These are phyloP conservation scores for Phytophthora pini DNA, from an alignment of 352 stramenopile genomes.

Conservation along the genomic window DNA sequence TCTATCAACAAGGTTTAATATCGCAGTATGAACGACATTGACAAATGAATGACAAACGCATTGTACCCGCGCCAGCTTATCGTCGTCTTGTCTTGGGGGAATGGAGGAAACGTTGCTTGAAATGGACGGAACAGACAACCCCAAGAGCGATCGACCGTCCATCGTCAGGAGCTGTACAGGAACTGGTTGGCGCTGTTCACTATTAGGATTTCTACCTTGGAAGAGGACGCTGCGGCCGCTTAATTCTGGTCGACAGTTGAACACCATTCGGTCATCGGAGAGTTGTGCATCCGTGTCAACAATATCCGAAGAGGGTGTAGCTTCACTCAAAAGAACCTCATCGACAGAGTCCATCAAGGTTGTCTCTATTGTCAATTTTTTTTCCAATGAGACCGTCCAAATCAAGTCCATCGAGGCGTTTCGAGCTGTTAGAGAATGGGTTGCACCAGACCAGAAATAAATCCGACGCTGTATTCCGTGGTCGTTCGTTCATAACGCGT, in stretches of 20 bases:
- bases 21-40: not conserved
- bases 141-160: slow-evolving; percentile 53
- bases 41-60: not conserved
- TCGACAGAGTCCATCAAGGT: slow-evolving; percentile 45
- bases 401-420: slow-evolving; percentile 7
- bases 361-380: too few relatives aligned
- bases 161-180: slow-evolving; percentile 62
- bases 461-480: not conserved
- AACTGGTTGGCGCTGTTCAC: slow-evolving; percentile 6
- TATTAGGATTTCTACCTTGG: slow-evolving; percentile 26
- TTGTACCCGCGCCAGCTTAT: slow-evolving; percentile 29
- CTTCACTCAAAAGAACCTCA: slow-evolving; percentile 28
- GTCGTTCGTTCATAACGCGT: too few relatives aligned
- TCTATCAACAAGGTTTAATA: slow-evolving; percentile 2
- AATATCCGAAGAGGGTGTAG: slow-evolving; percentile 13
- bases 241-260: slow-evolving; percentile 57
- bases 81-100: slow-evolving; percentile 14
- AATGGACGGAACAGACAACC: slow-evolving; percentile 30
- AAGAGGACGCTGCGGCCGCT: slow-evolving; percentile 50
- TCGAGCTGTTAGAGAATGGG: slow-evolving; percentile 8
- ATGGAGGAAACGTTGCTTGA: slow-evolving; percentile 1
- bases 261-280: slow-evolving; percentile 46
- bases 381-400: not conserved
- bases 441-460: slow-evolving; percentile 17
- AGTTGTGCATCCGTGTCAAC: slow-evolving; percentile 7